Base-by-base conservation (phyloP, 768 basidiomycete genomes). In the Lactarius trivialis region DNA sequence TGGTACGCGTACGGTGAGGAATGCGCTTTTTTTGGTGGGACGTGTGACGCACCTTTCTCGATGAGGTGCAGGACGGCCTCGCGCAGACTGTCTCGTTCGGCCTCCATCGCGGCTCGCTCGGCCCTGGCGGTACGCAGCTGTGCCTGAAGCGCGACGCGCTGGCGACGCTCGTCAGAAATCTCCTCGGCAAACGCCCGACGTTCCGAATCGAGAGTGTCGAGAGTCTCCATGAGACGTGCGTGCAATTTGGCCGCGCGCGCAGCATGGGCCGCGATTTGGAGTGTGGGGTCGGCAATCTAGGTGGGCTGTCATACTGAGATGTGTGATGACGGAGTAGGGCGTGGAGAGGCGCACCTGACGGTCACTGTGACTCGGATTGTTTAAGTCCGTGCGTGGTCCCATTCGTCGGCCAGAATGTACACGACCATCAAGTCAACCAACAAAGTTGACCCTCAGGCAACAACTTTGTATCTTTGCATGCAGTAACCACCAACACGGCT, bases 21-120 rank as follows among this genome's bases (percentile, higher is more conserved):
- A 8, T n/a, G 32, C 48, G 26, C 28, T 48, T 33, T 45, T 34
- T 8, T 30, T 34, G 32, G 33, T 48, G 33, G 17, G 12, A 43
- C 5, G 32, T 36, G 19, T 28, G 21, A 73, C 81, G 43, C 66
- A 85, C 85, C 81, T 82, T 82, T 84, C 70, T 83, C 76, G n/a
- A 83, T 76, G 43, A 86, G 69, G 55, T 77, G 70, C 54, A 76
- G 66, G 1, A 86, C 81, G 7, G 78, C 81, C 48, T 83, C 81
- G 65, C 79, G 75, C 68, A 85, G 67, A 58, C 83, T 81, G 68
- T 85, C 81, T 60, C 71, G 73, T 65, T 86, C 82, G 2, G 69
- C 67, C 69, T 85, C 79, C 6, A 74, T 68, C 67, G 65, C 76
- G 76, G 9, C 73, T 67, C 39, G 55, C 36, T 58, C 58, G 24